Percentiles rank a stretch among this genome's conserved stretches.
These are phyloP conservation scores for Vitellaria paradoxa DNA, from an alignment of 179 eudicot species.

Conservation along the genomic window DNA sequence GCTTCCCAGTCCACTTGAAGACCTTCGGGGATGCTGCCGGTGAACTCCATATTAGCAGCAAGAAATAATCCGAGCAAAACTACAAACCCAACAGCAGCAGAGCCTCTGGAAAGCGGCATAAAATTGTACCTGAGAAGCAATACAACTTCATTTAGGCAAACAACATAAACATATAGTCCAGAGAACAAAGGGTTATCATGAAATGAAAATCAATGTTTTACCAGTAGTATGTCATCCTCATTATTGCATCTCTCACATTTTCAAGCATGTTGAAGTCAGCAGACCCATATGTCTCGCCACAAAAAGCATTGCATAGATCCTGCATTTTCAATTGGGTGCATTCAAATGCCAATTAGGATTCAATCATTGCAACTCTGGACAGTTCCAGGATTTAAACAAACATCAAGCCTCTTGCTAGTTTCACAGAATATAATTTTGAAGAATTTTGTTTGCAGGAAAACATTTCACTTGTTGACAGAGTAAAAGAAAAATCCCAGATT, in stretches of 20 bases:
- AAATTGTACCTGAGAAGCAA: slow-evolving; percentile 73
- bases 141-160: not conserved
- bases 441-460: not conserved
- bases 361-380: not conserved
- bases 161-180: not conserved
- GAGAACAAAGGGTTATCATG: not conserved
- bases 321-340: slow-evolving; percentile 29
- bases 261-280: slow-evolving; percentile 70
- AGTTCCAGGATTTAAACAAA: not conserved
- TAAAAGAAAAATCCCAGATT: no score
- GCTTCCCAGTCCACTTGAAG: slow-evolving; percentile 98
- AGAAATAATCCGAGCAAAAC: slow-evolving; percentile 86
- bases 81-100: slow-evolving; percentile 74
- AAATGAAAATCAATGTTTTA: slow-evolving; percentile 23
- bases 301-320: slow-evolving; percentile 81
- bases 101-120: slow-evolving; percentile 93
- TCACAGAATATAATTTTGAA: not conserved
- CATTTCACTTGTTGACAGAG: not conserved
- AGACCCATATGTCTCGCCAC: slow-evolving; percentile 82
- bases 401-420: not conserved
- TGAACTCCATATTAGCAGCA: slow-evolving; percentile 99
- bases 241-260: slow-evolving; percentile 78
- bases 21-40: slow-evolving; percentile 84
- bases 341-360: not conserved
- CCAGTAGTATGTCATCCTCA: slow-evolving; percentile 96